phyloP scores from a whole-genome alignment of 306 rosid genomes.

The Castanea crenata region DNA sequence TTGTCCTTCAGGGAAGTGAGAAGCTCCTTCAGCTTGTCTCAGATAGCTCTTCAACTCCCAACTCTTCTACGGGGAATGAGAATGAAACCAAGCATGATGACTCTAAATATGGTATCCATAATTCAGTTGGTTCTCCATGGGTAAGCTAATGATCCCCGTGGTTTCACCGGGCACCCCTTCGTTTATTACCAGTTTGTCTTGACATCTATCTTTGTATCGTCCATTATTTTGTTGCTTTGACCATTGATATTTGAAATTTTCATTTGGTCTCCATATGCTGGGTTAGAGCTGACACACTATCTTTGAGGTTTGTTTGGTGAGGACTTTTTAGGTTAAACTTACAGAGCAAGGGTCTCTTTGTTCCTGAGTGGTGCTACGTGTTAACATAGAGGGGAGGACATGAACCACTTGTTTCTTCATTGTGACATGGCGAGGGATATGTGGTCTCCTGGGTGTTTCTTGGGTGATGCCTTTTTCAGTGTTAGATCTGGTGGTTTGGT shows the following conservation, averaged over 20 bases:
- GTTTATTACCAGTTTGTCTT: not conserved
- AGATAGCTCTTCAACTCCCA: constrained; percentile 33
- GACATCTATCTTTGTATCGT: not conserved
- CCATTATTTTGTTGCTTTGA: not conserved
- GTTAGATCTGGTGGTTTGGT: too few species aligned
- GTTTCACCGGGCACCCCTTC: too few species aligned
- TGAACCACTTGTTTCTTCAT: too few species aligned
- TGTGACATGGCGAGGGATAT: too few species aligned
- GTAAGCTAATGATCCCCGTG: constrained; percentile 36
- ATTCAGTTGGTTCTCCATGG: constrained; percentile 27
- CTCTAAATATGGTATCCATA: constrained; percentile 24
- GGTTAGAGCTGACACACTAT: not conserved
- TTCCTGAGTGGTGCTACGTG: too few species aligned
- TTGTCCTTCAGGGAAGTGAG: constrained; percentile 71
- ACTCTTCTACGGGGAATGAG: not conserved
- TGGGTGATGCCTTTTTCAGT: too few species aligned
- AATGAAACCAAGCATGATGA: constrained; percentile 31
- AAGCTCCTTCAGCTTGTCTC: constrained; percentile 75
- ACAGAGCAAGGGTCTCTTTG: too few species aligned
- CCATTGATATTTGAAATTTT: not conserved
- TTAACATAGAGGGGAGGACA: too few species aligned
- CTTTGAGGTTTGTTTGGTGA: not conserved
- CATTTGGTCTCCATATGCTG: not conserved
- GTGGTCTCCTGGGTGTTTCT: too few species aligned
- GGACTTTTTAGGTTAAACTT: not conserved